phyloP scores from a whole-genome alignment of 2,329 filamentous ascomycete genomes.

The Neurospora crassa region DNA sequence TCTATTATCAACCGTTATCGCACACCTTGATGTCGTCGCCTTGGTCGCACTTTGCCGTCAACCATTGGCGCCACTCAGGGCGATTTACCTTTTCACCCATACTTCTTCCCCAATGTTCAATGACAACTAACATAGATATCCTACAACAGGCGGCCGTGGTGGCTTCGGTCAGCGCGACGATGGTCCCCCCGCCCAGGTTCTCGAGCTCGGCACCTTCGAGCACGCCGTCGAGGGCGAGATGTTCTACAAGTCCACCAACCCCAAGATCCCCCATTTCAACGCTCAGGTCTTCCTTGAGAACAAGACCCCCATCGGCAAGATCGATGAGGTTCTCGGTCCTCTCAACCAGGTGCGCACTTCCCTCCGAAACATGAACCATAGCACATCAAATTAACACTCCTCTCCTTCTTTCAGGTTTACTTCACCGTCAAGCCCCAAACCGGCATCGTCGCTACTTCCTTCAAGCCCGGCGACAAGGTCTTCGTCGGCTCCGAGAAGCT shows the following conservation, averaged over 20 bases:
- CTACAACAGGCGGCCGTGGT: slow-evolving; percentile 36
- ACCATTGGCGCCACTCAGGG: neutral
- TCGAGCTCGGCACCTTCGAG: slow-evolving; percentile 88
- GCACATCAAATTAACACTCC: neutral
- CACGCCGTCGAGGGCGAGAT: slow-evolving; percentile 97
- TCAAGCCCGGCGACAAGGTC: slow-evolving; percentile 96
- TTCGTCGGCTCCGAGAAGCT: slow-evolving; percentile 94
- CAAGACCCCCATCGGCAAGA: slow-evolving; percentile 92
- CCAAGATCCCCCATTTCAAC: slow-evolving; percentile 98
- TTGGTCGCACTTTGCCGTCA: neutral
- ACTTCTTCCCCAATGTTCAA: neutral
- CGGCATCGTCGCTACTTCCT: slow-evolving; percentile 87
- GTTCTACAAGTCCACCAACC: slow-evolving; percentile 90
- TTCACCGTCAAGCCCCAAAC: slow-evolving; percentile 98
- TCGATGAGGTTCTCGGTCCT: slow-evolving; percentile 94
- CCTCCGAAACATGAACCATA: neutral
- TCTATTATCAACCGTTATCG: neutral
- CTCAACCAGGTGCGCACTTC: slow-evolving; percentile 59
- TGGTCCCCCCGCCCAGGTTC: slow-evolving; percentile 52
- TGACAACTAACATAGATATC: neutral
- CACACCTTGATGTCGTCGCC: neutral
- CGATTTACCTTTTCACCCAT: neutral
- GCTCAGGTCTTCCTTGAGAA: slow-evolving; percentile 98
- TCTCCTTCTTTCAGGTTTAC: slow-evolving; percentile 46
- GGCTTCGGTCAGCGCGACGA: slow-evolving; percentile 50